A percentile compares a stretch with the other conserved stretches of the same genome.
Conservation (phyloP, 495 filamentous ascomycete genomes). For the Letharia columbiana region DNA sequence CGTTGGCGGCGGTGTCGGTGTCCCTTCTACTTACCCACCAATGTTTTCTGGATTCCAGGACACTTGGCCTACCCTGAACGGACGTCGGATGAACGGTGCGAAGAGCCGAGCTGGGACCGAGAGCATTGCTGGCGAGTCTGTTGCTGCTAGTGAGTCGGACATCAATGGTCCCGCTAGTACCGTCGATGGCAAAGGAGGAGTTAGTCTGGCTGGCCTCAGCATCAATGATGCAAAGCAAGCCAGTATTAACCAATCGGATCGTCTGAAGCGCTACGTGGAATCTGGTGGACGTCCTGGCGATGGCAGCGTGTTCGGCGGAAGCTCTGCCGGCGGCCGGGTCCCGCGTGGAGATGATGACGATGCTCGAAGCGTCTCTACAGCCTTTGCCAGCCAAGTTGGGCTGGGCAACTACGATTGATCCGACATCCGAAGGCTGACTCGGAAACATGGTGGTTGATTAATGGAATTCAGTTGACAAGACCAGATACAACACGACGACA, state of each 20-base stretch:
- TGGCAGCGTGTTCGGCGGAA: slow-evolving; percentile 68
- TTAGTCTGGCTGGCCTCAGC: slow-evolving; percentile 72
- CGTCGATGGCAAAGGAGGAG: slow-evolving; percentile 73
- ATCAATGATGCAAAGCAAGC: slow-evolving; percentile 71
- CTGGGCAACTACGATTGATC: slow-evolving; percentile 74
- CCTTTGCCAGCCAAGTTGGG: slow-evolving; percentile 90
- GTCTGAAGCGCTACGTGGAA: slow-evolving; percentile 82
- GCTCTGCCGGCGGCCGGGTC: slow-evolving; percentile 52
- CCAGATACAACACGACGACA: not conserved
- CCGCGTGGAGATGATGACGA: slow-evolving; percentile 72
- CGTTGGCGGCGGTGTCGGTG: slow-evolving; percentile 71
- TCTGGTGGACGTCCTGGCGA: slow-evolving; percentile 55
- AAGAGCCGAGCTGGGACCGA: slow-evolving; percentile 57
- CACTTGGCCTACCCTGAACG: slow-evolving; percentile 75
- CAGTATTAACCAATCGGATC: slow-evolving; percentile 77
- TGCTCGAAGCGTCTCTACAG: slow-evolving; percentile 87
- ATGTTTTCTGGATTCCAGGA: slow-evolving; percentile 95
- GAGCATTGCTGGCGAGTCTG: slow-evolving; percentile 82
- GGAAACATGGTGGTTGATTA: slow-evolving; percentile 1
- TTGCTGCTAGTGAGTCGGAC: slow-evolving; percentile 84
- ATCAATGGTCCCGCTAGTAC: slow-evolving; percentile 50
- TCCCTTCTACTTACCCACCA: slow-evolving; percentile 75
- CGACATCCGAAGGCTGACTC: not conserved
- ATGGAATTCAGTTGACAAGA: not conserved
- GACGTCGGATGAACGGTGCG: slow-evolving; percentile 51